A percentile compares a stretch with the other conserved stretches of the same genome.
Conservation (phyloP, 768 basidiomycete species). For the Boletus sensibilis region DNA sequence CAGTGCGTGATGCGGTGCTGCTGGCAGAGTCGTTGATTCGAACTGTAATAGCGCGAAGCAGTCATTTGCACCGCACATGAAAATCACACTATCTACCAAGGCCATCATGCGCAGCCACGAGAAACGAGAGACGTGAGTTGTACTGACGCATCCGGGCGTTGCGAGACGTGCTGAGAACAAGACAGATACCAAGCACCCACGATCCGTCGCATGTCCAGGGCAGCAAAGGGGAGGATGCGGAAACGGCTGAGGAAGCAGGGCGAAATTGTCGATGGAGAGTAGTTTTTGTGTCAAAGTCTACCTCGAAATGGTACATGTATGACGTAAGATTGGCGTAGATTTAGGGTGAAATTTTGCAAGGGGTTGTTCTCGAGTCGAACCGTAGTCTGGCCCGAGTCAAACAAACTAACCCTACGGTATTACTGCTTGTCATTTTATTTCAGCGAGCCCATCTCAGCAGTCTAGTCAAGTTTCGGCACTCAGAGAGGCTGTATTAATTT, state of each 20-base stretch:
- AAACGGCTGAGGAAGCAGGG: conserved; percentile 39
- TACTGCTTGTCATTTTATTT: conserved; percentile 10
- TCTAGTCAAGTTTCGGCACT: conserved; percentile 10
- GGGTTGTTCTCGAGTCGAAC: conserved; percentile 2
- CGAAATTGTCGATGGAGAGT: conserved; percentile 1
- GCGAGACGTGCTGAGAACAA: conserved; percentile 8
- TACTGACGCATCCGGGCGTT: neutral
- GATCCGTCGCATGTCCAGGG: conserved; percentile 53
- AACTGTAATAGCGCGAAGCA: conserved; percentile 45
- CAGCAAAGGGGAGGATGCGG: conserved; percentile 55
- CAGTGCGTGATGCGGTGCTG: conserved; percentile 43
- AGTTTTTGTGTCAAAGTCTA: conserved; percentile 18
- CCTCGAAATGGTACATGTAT: conserved; percentile 12
- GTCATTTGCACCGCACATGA: conserved; percentile 66
- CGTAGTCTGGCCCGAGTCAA: conserved; percentile 4
- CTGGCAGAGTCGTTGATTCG: neutral
- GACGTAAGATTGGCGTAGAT: conserved; percentile 24
- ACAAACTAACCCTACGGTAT: neutral
- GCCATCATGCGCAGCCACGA: conserved; percentile 41
- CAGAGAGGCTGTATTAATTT: conserved; percentile 17
- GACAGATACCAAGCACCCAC: conserved; percentile 57
- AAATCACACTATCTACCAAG: conserved; percentile 55
- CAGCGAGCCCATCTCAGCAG: conserved; percentile 11
- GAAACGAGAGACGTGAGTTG: conserved; percentile 39
- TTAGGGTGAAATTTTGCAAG: conserved; percentile 16